A percentile compares a stretch with the other conserved stretches of the same genome.
Conservation (phyloP, 2,329 filamentous ascomycete species). For the Fusarium sp. region DNA sequence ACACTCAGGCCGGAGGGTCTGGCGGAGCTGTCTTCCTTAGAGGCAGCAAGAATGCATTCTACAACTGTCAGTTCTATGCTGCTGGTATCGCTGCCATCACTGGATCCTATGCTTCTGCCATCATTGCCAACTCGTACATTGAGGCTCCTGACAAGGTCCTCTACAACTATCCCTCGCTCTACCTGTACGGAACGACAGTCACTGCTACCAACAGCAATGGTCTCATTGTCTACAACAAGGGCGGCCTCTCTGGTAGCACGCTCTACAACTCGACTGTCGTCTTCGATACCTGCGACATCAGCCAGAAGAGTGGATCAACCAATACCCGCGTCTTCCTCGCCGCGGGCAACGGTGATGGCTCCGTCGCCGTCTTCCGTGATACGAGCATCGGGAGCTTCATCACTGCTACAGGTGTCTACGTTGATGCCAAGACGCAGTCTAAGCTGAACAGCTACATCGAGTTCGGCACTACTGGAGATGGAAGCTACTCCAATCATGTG, state of each 20-base stretch:
- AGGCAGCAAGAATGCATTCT: constrained; percentile 40
- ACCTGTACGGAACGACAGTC: constrained; percentile 55
- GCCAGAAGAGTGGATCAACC: constrained; percentile 40
- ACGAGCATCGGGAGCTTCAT: constrained; percentile 51
- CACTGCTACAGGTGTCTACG: constrained; percentile 46
- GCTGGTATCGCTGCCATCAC: constrained; percentile 45
- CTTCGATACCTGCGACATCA: constrained; percentile 51
- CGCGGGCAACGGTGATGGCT: constrained; percentile 52
- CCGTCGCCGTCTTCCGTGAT: constrained; percentile 53
- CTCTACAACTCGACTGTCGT: constrained; percentile 52
- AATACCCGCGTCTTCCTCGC: constrained; percentile 54
- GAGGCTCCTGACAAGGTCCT: constrained; percentile 55
- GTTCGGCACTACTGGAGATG: constrained; percentile 52
- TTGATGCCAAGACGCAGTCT: constrained; percentile 46
- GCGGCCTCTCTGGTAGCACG: constrained; percentile 39
- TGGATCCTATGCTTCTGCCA: constrained; percentile 44
- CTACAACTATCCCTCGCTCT: constrained; percentile 51
- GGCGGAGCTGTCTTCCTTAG: constrained; percentile 16
- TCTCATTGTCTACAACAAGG: constrained; percentile 50
- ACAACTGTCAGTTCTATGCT: constrained; percentile 55
- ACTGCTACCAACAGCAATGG: constrained; percentile 48
- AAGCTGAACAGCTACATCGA: constrained; percentile 51
- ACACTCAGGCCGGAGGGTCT: background rate
- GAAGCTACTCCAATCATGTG: constrained; percentile 51
- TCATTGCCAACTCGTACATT: constrained; percentile 56